A percentile compares a stretch with the other conserved stretches of the same genome.
Evolutionary conservation across 257 asterid genomes (phyloP).

Genomic region (Solanum clarkiae): DNA sequence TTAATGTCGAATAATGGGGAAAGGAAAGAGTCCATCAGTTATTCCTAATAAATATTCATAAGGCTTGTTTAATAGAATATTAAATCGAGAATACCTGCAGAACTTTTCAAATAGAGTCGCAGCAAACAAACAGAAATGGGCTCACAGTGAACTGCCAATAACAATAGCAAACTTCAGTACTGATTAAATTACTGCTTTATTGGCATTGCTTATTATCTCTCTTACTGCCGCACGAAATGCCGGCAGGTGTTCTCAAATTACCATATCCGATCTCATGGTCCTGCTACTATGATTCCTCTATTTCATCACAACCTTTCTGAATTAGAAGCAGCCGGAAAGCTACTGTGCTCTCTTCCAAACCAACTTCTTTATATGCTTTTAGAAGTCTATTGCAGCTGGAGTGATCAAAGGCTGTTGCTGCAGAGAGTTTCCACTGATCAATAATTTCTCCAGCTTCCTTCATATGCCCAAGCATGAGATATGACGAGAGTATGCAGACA

Average conservation of each 20-base stretch:
- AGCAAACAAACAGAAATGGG: neutral
- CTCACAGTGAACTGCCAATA: neutral
- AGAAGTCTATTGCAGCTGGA: conserved; percentile 41
- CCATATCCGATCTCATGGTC: neutral
- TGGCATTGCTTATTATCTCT: neutral
- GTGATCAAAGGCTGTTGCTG: conserved; percentile 39
- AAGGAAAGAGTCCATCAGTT: neutral
- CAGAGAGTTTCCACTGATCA: conserved; percentile 77
- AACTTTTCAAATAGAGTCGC: neutral
- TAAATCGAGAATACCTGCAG: neutral
- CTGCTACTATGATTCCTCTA: conserved; percentile 8
- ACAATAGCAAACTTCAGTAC: neutral
- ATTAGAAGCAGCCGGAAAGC: conserved; percentile 25
- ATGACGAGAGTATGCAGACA: conserved; percentile 49
- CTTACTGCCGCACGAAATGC: neutral
- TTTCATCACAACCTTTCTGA: conserved; percentile 31
- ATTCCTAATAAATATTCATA: neutral
- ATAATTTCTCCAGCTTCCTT: conserved; percentile 58
- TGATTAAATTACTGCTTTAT: neutral
- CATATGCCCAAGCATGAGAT: conserved; percentile 64
- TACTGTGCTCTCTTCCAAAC: conserved; percentile 36
- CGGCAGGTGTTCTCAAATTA: neutral
- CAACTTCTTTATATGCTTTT: conserved; percentile 40
- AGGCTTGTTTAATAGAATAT: neutral
- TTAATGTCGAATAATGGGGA: neutral